Percentiles rank a stretch among this genome's conserved stretches.
These are phyloP conservation scores for Sclerotinia subarctica DNA, from an alignment of 2,329 filamentous ascomycete genomes.

Conservation along the genomic window DNA sequence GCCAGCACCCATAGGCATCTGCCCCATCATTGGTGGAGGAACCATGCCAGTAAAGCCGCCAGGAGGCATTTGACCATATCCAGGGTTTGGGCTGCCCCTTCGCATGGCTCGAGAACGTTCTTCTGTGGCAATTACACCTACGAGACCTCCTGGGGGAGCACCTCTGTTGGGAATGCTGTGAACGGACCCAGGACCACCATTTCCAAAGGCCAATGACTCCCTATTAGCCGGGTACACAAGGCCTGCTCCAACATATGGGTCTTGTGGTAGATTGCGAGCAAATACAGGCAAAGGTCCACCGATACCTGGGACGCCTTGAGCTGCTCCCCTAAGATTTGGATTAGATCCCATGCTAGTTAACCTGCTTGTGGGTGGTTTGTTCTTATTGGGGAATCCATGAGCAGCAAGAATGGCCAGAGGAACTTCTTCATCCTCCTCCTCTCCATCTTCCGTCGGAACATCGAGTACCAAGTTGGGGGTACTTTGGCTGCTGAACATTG, in stretches of 20 bases:
- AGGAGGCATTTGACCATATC: slow-evolving; percentile 41
- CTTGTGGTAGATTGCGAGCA: slow-evolving; percentile 75
- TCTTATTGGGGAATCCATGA: slow-evolving; percentile 81
- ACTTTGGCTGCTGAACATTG: slow-evolving; percentile 54
- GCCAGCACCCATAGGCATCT: slow-evolving; percentile 29
- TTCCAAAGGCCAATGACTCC: slow-evolving; percentile 70
- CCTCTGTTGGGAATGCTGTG: slow-evolving; percentile 37
- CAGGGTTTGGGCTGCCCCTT: slow-evolving; percentile 70
- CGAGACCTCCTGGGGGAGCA: slow-evolving; percentile 70
- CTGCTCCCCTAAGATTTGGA: slow-evolving; percentile 63
- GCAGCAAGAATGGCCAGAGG: slow-evolving; percentile 83
- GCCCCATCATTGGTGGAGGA: slow-evolving; percentile 19
- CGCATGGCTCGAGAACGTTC: slow-evolving; percentile 75
- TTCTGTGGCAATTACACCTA: slow-evolving; percentile 84
- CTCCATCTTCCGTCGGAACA: slow-evolving; percentile 47
- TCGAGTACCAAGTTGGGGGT: slow-evolving; percentile 53
- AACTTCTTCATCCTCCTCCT: slow-evolving; percentile 83
- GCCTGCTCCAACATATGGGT: slow-evolving; percentile 79
- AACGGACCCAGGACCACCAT: slow-evolving; percentile 47
- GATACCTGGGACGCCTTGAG: slow-evolving; percentile 54
- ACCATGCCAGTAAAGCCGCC: slow-evolving; percentile 36
- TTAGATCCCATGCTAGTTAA: slow-evolving; percentile 57
- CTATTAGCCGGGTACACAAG: slow-evolving; percentile 69
- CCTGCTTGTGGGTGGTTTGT: slow-evolving; percentile 65
- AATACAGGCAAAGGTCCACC: slow-evolving; percentile 65